A percentile compares a stretch with the other conserved stretches of the same genome.
These are phyloP conservation scores for Scytalidium lignicola DNA, from an alignment of 2,329 filamentous ascomycete species.

Conservation along the genomic window DNA sequence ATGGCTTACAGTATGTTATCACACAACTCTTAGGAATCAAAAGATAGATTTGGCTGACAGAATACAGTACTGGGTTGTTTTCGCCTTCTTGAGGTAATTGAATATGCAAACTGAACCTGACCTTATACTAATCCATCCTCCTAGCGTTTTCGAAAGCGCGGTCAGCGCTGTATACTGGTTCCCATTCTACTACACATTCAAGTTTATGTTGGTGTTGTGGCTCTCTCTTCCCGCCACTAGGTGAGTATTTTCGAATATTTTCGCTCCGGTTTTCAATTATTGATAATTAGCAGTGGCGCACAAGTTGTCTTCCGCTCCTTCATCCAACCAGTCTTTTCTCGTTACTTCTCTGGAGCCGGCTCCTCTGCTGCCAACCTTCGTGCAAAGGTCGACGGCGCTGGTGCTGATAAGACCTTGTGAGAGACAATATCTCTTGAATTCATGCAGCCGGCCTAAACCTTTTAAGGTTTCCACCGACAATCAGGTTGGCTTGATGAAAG, in stretches of 20 bases:
- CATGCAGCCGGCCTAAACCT: background rate
- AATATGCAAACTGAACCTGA: background rate
- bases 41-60: constrained; percentile 9
- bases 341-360: constrained; percentile 70
- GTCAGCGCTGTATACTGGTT: constrained; percentile 89
- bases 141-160: constrained; percentile 70
- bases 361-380: constrained; percentile 84
- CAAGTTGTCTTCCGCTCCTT: constrained; percentile 96
- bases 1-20: constrained; percentile 61
- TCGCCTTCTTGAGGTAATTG: constrained; percentile 68
- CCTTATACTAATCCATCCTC: constrained; percentile 5
- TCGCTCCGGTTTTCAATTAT: background rate
- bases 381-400: constrained; percentile 73
- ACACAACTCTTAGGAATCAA: background rate
- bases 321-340: constrained; percentile 83
- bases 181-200: constrained; percentile 99
- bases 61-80: constrained; percentile 78
- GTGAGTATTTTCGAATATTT: constrained; percentile 51
- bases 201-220: constrained; percentile 97
- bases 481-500: background rate
- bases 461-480: background rate
- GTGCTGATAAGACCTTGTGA: constrained; percentile 62
- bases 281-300: constrained; percentile 63
- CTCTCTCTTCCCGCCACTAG: constrained; percentile 90
- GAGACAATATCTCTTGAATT: background rate